Base-by-base conservation (phyloP, 352 stramenopile species). In the Globisporangium radiosum region DNA sequence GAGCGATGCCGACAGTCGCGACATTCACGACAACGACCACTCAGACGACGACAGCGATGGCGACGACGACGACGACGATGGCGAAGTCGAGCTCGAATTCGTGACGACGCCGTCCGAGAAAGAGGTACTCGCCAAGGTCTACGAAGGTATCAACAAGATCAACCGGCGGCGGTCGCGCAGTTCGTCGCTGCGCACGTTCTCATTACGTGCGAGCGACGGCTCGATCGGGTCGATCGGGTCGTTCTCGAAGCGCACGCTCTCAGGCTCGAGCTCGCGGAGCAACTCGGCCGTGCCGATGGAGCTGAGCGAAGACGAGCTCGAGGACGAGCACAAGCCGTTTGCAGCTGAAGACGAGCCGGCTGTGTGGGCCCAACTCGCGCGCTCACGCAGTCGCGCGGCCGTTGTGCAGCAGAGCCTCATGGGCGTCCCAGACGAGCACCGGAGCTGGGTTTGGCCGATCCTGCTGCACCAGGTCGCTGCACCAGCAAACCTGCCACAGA, bases 91-190 rank as follows among this genome's bases (percentile, higher is more conserved):
- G 54, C 44, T 82, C 43, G 78, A 86, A 43, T 76, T 88, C 43
- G 79, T 87, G n/a, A 84, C 72, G 37, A 91, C 79, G 11, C 77
- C 79, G 13, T 85, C 79, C 15, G 74, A 91, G 54, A 86, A 78
- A 37, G 77, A 91, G 55, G 78, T 91, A 65, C 55, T 89, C 8
- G 77, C 66, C 1, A 87, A 81, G 57, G 71, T 89, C 25, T 83
- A 87, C 36, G 67, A 87, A 66, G 77, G 77, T 6, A 81, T 89
- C 54, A 81, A 68, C 66, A 88, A 81, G 60, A 87, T 91, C 54
- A 89, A 89, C 60, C 79, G 77, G 37, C 65, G 81, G 17, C 65
- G 81, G n/a, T 87, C 79, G 50, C 74, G 80, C 5, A 89, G 74
- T n/a, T 79, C 76, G 7, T 88, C 78, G 17, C 57, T 86, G 39